Base-by-base conservation (phyloP, 371 early-diverging fungal genomes). In the Mucor mucedo region DNA sequence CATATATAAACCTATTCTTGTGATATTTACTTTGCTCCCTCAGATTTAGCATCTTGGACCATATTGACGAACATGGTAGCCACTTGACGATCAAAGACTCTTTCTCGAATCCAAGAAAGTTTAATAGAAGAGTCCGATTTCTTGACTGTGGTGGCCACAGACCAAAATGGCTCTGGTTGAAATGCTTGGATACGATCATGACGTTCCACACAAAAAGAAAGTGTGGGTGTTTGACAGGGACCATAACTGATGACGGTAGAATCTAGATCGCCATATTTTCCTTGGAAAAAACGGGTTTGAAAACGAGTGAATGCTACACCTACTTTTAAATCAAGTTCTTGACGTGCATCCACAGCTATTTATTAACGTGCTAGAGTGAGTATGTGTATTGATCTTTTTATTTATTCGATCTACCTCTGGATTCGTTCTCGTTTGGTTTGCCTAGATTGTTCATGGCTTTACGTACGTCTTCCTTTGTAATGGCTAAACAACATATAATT, bases 251-350 rank as follows among this genome's bases (percentile, higher is more conserved):
- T 79, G n/a, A 90, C 74, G 1, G 73, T 73, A 10, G 79, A 75
- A 54, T 85, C 83, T 28, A 85, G 55, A 44, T 84, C 70, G 7
- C 83, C 84, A 52, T 82, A 84, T 63, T 81, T 84, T 29, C 79
- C 80, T 63, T 79, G 83, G 44, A 83, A 83, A 29, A 78, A 83
- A 10, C 76, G 63, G 0, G 80, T 83, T 55, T 83, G 80, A 41
- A 80, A 80, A 27, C 89, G 74, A 7, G 89, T 91, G 62, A 91
- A 84, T 9, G 87, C 78, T 2, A 83, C 78, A 13, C 89, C 90
- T 7, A 88, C 88, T 68, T 87, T 79, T 33, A 91, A 70, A 83
- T 91, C 91, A 7, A 91, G 66, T 61, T 91, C 91, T 57, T 88
- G 87, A 35, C 91, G 71, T 13, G 87, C 83, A 70, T 87, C 89